Percentiles rank a stretch among this genome's conserved stretches.
These are phyloP conservation scores for Lactuca sativa DNA, from an alignment of 129 eudicot genomes.

Conservation along the genomic window DNA sequence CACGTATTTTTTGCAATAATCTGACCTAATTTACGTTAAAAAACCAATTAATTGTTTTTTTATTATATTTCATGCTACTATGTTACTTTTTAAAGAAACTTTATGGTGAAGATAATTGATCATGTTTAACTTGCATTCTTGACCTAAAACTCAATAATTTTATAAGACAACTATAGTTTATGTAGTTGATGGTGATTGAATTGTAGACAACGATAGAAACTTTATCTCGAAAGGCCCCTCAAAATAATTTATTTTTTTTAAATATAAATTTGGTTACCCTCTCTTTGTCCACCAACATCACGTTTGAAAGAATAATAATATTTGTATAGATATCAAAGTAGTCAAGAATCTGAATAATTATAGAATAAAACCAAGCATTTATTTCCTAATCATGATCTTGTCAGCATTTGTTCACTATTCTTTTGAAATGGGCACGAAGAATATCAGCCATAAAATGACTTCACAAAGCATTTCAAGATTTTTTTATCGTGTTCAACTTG, in stretches of 20 bases:
- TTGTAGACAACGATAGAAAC: constrained; percentile 23
- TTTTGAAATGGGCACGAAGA: constrained; percentile 22
- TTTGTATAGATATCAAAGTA: constrained; percentile 32
- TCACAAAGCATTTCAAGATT: constrained; percentile 20
- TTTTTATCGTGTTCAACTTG: neutral
- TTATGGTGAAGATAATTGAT: constrained; percentile 15
- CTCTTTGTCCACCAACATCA: constrained; percentile 52
- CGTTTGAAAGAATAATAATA: constrained; percentile 33
- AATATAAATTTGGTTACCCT: constrained; percentile 41
- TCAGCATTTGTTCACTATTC: constrained; percentile 29
- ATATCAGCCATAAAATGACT: constrained; percentile 22
- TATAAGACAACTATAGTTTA: constrained; percentile 10
- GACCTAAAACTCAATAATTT: constrained; percentile 15
- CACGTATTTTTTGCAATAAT: constrained; percentile 33
- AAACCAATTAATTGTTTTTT: constrained; percentile 7
- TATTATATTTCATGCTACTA: neutral
- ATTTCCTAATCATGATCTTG: constrained; percentile 32
- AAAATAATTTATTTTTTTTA: constrained; percentile 25
- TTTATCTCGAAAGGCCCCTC: constrained; percentile 46
- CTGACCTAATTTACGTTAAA: constrained; percentile 40
- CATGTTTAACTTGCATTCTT: constrained; percentile 16
- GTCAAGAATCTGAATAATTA: constrained; percentile 38
- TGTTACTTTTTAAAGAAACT: constrained; percentile 15
- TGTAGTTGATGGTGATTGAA: constrained; percentile 33
- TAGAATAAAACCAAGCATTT: constrained; percentile 34